Conservation (phyloP, 805 yeast genomes). For the Yamadazyma tumulicola region DNA sequence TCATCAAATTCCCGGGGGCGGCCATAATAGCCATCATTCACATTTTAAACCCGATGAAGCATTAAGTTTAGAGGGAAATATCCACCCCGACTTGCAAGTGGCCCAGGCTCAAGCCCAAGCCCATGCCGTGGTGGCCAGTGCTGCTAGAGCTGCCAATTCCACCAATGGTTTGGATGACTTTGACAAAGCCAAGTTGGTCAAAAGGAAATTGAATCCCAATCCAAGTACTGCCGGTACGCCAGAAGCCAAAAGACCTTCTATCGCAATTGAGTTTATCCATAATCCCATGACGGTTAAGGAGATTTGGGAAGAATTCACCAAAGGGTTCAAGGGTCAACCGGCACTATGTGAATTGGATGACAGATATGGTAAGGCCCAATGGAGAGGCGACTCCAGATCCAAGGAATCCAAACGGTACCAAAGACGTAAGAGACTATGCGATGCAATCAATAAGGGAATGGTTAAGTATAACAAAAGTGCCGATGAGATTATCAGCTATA, state of each 20-base stretch:
- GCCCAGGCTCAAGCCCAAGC: slow-evolving; percentile 9
- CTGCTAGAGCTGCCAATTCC: slow-evolving; percentile 16
- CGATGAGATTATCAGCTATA: slow-evolving; percentile 38
- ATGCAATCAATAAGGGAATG: slow-evolving; percentile 41
- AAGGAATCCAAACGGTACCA: slow-evolving; percentile 43
- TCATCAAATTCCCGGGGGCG: neutral
- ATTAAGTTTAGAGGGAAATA: slow-evolving; percentile 26
- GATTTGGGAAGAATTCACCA: slow-evolving; percentile 42
- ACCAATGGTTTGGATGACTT: slow-evolving; percentile 8
- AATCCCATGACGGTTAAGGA: slow-evolving; percentile 44
- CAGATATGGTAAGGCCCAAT: slow-evolving; percentile 40
- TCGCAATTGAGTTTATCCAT: slow-evolving; percentile 37
- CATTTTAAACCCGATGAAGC: slow-evolving; percentile 11
- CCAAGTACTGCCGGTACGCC: neutral
- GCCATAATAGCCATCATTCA: too few relatives aligned
- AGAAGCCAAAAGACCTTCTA: slow-evolving; percentile 31
- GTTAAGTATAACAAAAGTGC: slow-evolving; percentile 36
- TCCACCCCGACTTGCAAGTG: slow-evolving; percentile 39
- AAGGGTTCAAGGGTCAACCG: slow-evolving; percentile 42
- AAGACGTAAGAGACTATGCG: slow-evolving; percentile 41
- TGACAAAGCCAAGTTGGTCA: slow-evolving; percentile 5
- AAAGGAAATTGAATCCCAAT: slow-evolving; percentile 4
- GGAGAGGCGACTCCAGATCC: slow-evolving; percentile 46
- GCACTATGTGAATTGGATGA: slow-evolving; percentile 42
- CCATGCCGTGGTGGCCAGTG: slow-evolving; percentile 6